Evolutionary conservation across 306 rosid genomes (phyloP).

Genomic region (Glycine tomentella): DNA sequence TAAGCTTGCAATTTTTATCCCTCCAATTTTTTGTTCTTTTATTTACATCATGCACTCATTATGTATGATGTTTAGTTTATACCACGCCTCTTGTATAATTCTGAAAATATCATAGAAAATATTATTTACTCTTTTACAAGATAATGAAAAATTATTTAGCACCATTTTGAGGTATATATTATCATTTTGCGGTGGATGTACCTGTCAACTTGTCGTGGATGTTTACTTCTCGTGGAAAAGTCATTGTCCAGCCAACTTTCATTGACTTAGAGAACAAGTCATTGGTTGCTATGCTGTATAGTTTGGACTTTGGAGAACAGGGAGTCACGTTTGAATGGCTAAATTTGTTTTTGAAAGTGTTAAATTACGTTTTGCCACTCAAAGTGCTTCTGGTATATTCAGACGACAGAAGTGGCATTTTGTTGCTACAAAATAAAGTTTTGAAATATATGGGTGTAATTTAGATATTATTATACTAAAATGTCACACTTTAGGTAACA

Average conservation of each 20-base stretch:
- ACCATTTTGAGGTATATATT: background rate
- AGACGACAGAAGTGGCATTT: background rate
- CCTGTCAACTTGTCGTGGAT: background rate
- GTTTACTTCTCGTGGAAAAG: too few relatives aligned
- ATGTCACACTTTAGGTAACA: too few relatives aligned
- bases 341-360: background rate
- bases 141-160: background rate
- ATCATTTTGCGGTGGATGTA: background rate
- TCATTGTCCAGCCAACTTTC: constrained; percentile 13
- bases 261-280: background rate
- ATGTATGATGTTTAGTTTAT: constrained; percentile 9
- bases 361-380: background rate
- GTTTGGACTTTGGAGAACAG: background rate
- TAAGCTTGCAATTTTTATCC: constrained; percentile 40
- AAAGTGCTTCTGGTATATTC: too few relatives aligned
- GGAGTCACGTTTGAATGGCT: background rate
- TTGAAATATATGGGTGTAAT: too few relatives aligned
- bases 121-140: background rate
- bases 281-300: background rate
- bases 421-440: background rate
- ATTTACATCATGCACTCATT: background rate
- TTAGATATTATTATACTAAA: too few relatives aligned
- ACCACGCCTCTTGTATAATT: background rate
- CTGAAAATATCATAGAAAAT: background rate
- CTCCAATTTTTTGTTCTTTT: background rate